These are phyloP conservation scores for Hypoxylon lienhwacheense DNA, from an alignment of 495 filamentous ascomycete genomes.

Conservation along the genomic window DNA sequence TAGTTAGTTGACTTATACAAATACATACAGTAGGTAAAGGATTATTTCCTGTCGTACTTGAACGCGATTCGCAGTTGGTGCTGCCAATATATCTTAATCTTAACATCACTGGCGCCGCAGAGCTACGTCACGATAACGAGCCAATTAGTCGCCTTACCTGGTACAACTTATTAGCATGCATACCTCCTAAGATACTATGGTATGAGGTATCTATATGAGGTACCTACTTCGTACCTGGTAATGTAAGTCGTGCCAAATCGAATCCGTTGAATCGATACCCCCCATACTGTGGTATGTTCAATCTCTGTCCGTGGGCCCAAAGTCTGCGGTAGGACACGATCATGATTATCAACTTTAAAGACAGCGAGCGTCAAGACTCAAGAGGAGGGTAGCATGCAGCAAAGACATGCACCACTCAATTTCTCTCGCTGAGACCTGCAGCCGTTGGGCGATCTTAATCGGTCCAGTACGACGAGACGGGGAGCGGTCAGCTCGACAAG, in stretches of 20 bases:
- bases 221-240: constrained; percentile 1
- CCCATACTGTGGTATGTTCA: constrained; percentile 7
- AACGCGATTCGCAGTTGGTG: neutral
- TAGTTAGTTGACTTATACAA: too few relatives aligned
- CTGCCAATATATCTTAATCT: neutral
- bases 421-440: constrained; percentile 29
- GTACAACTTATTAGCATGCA: constrained; percentile 8
- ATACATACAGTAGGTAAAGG: too few relatives aligned
- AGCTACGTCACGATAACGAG: constrained; percentile 4
- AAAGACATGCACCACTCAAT: constrained; percentile 29
- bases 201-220: constrained; percentile 1
- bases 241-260: constrained; percentile 12
- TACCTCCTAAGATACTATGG: constrained; percentile 3
- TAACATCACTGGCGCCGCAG: neutral
- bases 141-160: constrained; percentile 6
- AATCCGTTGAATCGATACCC: constrained; percentile 17
- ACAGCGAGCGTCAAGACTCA: constrained; percentile 1
- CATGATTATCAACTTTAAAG: constrained; percentile 7
- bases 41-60: too few relatives aligned
- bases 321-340: neutral
- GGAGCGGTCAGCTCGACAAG: constrained; percentile 26
- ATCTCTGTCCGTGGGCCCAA: too few relatives aligned
- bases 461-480: constrained; percentile 11
- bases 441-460: constrained; percentile 36
- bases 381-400: constrained; percentile 23